Evolutionary conservation across 257 asterid species (phyloP), one percentile per base, ranked within the genome.

Genomic region (Voacanga thouarsii): DNA sequence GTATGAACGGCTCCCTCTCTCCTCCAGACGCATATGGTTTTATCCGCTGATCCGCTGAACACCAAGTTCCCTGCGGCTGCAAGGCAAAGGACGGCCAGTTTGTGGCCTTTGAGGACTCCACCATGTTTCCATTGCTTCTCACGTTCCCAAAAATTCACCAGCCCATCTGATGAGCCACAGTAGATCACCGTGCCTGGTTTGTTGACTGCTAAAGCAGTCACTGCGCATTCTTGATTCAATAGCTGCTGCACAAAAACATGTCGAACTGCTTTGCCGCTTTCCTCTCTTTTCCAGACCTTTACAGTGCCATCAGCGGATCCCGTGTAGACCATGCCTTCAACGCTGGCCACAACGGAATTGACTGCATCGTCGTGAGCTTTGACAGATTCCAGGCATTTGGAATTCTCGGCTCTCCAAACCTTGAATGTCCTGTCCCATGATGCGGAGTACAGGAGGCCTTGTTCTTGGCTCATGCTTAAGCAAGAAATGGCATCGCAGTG

Each of bases 321-420:
- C 0, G 96, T 90, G 79, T 87, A 92, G 30, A 92, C 96, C 53
- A 88, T 72, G 5, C 92, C 93, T 11, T 83, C 92, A 0, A 76
- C 69, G 75, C 91, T 85, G 2, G 92, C 84, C 28, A 92, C 96
- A 1, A 92, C 91, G 0, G 92, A 83, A 72, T 92, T 92, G 2
- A 92, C 97, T 1, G 96, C 93, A 21, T 92, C 97, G 4, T 92
- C 95, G 68, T 92, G 97, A 21, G 97, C 97, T 84, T 84, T 91
- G 4, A 92, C 97, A 3, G 97, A 92, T 71, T 92, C 97, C 5
- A 92, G 57, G 57, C 97, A 92, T 67, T 87, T 92, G 1, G 96
- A 92, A 43, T 72, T 88, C 45, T 84, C 89, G 1, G 87, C 89
- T 47, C 86, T 77, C 97, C 97, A 92, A 16, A 92, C 96, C 77